Evolutionary conservation across 2,329 filamentous ascomycete species (phyloP).

Genomic region (Hirsutella rhossiliensis): DNA sequence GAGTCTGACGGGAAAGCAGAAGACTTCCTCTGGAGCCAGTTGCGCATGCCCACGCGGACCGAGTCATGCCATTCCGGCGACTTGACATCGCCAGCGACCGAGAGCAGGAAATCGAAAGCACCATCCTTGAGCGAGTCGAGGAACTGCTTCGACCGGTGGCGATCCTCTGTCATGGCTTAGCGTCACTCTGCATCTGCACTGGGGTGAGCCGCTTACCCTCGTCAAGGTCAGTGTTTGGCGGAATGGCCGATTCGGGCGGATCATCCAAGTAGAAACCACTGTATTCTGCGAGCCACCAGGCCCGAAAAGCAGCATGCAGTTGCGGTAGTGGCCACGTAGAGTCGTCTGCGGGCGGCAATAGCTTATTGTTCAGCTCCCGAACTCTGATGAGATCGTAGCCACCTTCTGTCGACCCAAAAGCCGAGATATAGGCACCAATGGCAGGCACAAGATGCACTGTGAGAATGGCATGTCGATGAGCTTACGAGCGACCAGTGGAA

Average conservation of each 20-base stretch:
- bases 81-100: constrained; percentile 70
- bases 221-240: constrained; percentile 50
- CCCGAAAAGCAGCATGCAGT: constrained; percentile 65
- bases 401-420: constrained; percentile 68
- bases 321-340: constrained; percentile 61
- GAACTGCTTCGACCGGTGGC: constrained; percentile 60
- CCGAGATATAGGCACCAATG: constrained; percentile 62
- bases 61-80: constrained; percentile 80
- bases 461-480: background rate
- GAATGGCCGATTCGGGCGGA: constrained; percentile 43
- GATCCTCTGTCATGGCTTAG: constrained; percentile 43
- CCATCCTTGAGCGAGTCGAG: constrained; percentile 72
- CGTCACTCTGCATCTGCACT: background rate
- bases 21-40: constrained; percentile 73
- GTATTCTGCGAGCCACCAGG: constrained; percentile 90
- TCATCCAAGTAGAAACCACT: constrained; percentile 79
- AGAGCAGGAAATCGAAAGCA: constrained; percentile 83
- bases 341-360: constrained; percentile 56
- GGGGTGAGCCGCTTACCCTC: constrained; percentile 26
- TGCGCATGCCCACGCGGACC: constrained; percentile 68
- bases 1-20: constrained; percentile 56
- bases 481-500: background rate
- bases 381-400: constrained; percentile 56
- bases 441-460: constrained; percentile 71
- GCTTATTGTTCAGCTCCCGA: constrained; percentile 53